phyloP scores from a whole-genome alignment of 352 stramenopile genomes.

The Phytophthora pistaciae region DNA sequence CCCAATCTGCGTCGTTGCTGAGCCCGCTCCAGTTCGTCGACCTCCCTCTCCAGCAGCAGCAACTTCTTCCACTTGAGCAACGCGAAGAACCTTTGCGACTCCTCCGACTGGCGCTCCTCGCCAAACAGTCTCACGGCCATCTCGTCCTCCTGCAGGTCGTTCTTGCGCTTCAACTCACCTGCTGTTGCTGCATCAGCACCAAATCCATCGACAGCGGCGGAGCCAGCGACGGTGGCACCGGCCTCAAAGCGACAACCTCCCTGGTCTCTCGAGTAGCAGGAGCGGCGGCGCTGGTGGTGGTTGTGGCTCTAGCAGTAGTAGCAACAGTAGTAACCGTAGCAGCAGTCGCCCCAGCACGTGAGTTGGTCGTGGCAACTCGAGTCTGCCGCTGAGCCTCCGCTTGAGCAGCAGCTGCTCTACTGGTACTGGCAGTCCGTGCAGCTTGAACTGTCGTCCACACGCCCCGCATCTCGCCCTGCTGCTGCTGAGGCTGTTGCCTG shows the following conservation, averaged over 20 bases:
- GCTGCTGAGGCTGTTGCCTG: background rate
- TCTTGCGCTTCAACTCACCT: background rate
- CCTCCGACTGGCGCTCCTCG: background rate
- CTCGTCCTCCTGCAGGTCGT: background rate
- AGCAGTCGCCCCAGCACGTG: background rate
- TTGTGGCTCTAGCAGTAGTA: background rate
- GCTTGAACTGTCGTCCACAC: background rate
- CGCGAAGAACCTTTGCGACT: slow-evolving; percentile 27
- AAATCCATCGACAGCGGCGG: background rate
- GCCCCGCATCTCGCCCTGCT: background rate
- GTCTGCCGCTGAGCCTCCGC: too few relatives aligned
- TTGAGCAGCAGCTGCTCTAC: too few relatives aligned
- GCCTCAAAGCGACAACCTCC: background rate
- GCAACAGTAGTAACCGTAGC: background rate
- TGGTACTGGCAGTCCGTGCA: too few relatives aligned
- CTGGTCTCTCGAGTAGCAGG: too few relatives aligned
- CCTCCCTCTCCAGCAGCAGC: slow-evolving; percentile 21
- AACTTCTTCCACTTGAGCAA: slow-evolving; percentile 34
- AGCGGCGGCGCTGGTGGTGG: background rate
- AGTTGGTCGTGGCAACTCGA: background rate
- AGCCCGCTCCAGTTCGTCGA: slow-evolving; percentile 23
- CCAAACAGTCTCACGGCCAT: background rate
- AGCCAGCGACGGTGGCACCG: background rate
- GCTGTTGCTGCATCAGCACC: background rate
- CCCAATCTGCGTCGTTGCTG: slow-evolving; percentile 12